A percentile compares a stretch with the other conserved stretches of the same genome.
Evolutionary conservation across 345 rosid species (phyloP).

Genomic region (Populus euphratica): DNA sequence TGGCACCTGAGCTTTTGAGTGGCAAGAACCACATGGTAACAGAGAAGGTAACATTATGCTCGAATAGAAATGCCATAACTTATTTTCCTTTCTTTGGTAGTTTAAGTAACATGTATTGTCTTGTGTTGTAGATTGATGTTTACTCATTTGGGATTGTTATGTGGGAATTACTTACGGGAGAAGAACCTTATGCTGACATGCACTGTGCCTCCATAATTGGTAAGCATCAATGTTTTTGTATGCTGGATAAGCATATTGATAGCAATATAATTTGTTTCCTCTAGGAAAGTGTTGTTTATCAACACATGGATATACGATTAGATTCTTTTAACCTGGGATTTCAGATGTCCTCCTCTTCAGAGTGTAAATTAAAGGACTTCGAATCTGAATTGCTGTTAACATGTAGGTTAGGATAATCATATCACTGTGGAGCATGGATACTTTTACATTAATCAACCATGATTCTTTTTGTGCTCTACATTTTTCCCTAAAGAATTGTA

Average conservation of each 20-base stretch:
- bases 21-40: constrained; percentile 97
- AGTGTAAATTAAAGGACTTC: background rate
- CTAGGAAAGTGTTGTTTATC: background rate
- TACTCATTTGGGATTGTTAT: constrained; percentile 95
- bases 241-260: background rate
- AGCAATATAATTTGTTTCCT: background rate
- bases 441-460: background rate
- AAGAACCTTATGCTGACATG: constrained; percentile 90
- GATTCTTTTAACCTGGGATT: background rate
- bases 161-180: constrained; percentile 98
- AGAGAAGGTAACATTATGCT: constrained; percentile 63
- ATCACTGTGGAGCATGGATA: background rate
- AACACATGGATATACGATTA: background rate
- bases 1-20: constrained; percentile 99
- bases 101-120: background rate
- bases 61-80: background rate
- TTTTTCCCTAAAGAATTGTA: background rate
- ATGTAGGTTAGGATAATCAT: background rate
- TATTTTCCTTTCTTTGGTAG: background rate
- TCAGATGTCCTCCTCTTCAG: background rate
- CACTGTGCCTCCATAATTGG: constrained; percentile 98
- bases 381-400: background rate
- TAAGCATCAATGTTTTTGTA: constrained; percentile 25
- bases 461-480: background rate
- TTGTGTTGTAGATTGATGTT: constrained; percentile 72